Base-by-base conservation (phyloP, 352 stramenopile species). In the Phytophthora meadii region DNA sequence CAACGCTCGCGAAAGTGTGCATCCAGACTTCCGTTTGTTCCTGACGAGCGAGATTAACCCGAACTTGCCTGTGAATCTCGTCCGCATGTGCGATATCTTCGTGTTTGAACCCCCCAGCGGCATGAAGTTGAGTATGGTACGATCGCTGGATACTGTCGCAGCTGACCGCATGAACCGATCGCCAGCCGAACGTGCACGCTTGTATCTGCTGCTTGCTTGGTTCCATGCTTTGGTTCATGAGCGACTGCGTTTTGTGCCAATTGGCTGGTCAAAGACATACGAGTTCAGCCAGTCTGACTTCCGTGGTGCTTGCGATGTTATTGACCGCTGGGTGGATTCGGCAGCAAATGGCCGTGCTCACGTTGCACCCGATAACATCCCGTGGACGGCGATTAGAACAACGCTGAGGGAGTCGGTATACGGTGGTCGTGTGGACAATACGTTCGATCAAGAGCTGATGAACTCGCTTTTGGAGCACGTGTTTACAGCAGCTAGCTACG, bases 261-360 rank as follows among this genome's bases (percentile, higher is more conserved):
- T 98, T 28, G 98, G 98, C 14, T 99, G 97, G 97, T 98, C 92
- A 17, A 98, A 99, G 66, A 85, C 81, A 14, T 99, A 99, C 75
- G 98, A 99, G 65, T 99, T 99, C 73, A 99, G 93, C 45, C 97
- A 99, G 74, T 97, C 97, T 5, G 98, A 99, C 81, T 97, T 98
- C 48, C 85, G 84, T 52, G 98, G 98, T 58, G 96, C 97, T 8
- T 92, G 99, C 47, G 94, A 99, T 77, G 97, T 99, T 12, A 98
- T 99, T 68, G 98, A 99, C 70, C 84, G 94, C 32, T 98, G 98
- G 86, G 82, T 99, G 5, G 93, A 98, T 76, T 84, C 89, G 2
- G 84, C 94, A 15, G 84, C 82, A 2, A 61, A 72, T 19, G 85
- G 89, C 39, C 94, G 93, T 27, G 90, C 79, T 45, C 84, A 98